Evolutionary conservation across 257 asterid genomes (phyloP).

Genomic region (Paulownia fortunei): DNA sequence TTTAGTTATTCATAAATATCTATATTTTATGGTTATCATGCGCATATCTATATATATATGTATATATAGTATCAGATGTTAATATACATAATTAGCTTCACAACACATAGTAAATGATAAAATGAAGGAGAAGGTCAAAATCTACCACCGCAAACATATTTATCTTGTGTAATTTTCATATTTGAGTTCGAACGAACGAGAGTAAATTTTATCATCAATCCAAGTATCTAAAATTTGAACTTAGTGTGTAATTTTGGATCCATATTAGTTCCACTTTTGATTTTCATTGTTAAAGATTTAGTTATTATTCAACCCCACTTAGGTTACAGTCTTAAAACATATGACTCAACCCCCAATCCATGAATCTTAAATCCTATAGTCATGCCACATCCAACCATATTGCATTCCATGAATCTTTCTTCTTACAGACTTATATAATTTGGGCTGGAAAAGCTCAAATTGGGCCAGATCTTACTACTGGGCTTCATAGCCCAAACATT

Average conservation of each 20-base stretch:
- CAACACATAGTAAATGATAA: no score
- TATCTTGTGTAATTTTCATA: no score
- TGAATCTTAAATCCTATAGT: background rate
- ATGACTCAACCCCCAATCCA: background rate
- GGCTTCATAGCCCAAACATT: slow-evolving; percentile 1
- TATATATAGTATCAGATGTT: no score
- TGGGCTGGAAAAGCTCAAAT: background rate
- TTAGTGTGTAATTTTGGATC: background rate
- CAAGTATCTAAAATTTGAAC: background rate
- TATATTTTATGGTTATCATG: no score
- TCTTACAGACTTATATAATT: background rate
- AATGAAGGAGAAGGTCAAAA: no score
- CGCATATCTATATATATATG: no score
- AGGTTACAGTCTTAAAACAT: background rate
- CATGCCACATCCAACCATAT: background rate
- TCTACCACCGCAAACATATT: no score
- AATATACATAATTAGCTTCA: no score
- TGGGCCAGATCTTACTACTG: background rate
- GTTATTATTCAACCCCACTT: background rate
- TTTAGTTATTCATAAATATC: no score
- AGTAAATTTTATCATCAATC: no score
- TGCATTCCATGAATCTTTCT: background rate
- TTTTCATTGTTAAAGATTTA: no score
- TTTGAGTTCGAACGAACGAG: no score
- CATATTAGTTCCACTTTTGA: background rate